These are phyloP conservation scores for Pseudozyma hubeiensis DNA, from an alignment of 1,284 basidiomycete species.

Conservation along the genomic window DNA sequence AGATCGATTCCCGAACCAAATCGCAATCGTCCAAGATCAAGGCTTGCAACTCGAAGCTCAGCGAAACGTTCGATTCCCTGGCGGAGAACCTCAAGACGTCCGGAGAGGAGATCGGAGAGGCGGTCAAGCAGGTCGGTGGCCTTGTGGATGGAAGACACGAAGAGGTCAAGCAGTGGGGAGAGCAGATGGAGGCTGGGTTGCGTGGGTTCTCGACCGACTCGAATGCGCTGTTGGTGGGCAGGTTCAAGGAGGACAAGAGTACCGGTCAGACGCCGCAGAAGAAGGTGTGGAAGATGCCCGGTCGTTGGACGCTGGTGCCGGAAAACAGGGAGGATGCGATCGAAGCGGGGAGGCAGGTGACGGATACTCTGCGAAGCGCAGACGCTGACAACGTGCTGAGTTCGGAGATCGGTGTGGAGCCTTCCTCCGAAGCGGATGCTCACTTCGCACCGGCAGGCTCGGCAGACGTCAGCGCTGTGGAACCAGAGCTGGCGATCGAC, in stretches of 20 bases:
- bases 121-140: conserved; percentile 3
- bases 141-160: conserved; percentile 8
- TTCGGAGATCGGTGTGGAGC: conserved; percentile 12
- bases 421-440: conserved; percentile 4
- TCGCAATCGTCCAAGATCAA: conserved; percentile 40
- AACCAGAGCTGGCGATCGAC: not conserved
- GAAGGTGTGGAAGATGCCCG: conserved; percentile 38
- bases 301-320: conserved; percentile 50
- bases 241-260: conserved; percentile 31
- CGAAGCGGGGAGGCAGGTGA: conserved; percentile 30
- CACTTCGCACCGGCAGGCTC: not conserved
- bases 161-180: conserved; percentile 20
- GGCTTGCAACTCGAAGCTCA: conserved; percentile 33
- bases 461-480: conserved; percentile 3
- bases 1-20: conserved; percentile 36
- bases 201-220: conserved; percentile 26
- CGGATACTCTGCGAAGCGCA: conserved; percentile 12
- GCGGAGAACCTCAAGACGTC: conserved; percentile 6
- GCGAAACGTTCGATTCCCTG: conserved; percentile 29
- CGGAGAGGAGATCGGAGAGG: conserved; percentile 7
- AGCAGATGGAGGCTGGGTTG: conserved; percentile 11
- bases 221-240: conserved; percentile 19
- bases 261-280: conserved; percentile 61
- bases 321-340: conserved; percentile 45
- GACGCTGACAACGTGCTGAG: conserved; percentile 10